Conservation (phyloP, 2,329 filamentous ascomycete genomes). For the Blumeria hordei region DNA sequence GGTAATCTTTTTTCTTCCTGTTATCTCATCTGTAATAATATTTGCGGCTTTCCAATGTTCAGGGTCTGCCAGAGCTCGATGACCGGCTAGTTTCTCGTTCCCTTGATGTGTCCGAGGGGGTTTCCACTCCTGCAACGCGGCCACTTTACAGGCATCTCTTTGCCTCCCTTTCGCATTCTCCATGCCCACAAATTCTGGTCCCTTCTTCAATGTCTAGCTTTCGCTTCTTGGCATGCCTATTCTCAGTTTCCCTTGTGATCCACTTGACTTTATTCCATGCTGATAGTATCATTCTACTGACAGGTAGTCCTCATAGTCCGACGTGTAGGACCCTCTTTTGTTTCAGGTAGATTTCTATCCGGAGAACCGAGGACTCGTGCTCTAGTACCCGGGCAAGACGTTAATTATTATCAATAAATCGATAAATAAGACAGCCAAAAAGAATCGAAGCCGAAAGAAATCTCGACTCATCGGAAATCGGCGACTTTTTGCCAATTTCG, state of each 20-base stretch:
- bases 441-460: too few relatives aligned
- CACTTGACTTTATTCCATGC: not conserved
- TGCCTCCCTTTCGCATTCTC: not conserved
- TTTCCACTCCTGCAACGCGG: not conserved
- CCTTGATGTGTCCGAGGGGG: not conserved
- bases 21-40: not conserved
- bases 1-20: not conserved
- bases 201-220: not conserved
- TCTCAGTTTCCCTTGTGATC: not conserved
- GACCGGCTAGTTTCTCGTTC: not conserved
- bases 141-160: not conserved
- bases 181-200: not conserved
- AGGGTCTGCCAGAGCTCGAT: not conserved
- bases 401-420: too few relatives aligned
- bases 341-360: not conserved
- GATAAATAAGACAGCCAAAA: too few relatives aligned
- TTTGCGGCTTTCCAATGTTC: not conserved
- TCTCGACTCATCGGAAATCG: too few relatives aligned
- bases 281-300: not conserved
- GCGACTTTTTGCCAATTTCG: too few relatives aligned
- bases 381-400: too few relatives aligned
- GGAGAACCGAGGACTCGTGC: conserved; percentile 1
- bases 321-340: not conserved
- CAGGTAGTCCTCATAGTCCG: not conserved
- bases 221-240: not conserved